Base-by-base conservation (phyloP, 1,284 basidiomycete species). In the Veloporphyrellus conicus region DNA sequence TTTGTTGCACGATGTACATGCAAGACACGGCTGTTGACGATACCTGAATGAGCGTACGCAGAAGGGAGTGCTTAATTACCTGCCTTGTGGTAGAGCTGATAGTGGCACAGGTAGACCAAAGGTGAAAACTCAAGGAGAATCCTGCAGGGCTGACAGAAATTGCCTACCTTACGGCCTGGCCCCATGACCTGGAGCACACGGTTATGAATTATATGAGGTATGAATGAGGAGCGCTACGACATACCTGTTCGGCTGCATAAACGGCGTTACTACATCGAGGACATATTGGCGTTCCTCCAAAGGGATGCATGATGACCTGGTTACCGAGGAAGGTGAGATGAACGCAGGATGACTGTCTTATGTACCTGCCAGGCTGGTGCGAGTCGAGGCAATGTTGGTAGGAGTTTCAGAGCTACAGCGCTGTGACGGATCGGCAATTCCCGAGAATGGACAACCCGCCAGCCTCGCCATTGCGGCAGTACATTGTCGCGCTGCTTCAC, bases 191-290 rank as follows among this genome's bases (percentile, higher is more conserved):
- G 60, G 43, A 50, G 51, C 45, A 53, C 58, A 47, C 12, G 18
- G 11, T 40, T 6, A 47, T 53, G 36, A 53, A 41, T 28, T 27
- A 32, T 42, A 27, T 47, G 41, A 46, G 42, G 33, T 16, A 34
- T 22, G 28, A 42, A 46, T 35, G 31, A n/a, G 31, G 5, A 47
- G 23, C 38, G 43, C 16, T 39, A 53, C 76, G 54, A n/a, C n/a
- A n/a, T 52, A 81, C 86, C 77, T 89, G 86, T 64, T 90, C 87
- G 49, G 87, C 87, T 52, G 84, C 84, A 66, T 90, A 90, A 19
- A 90, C 87, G 1, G 76, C 67, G 64, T 81, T 84, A 53, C 63
- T 66, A 66, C 86, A 88, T 61, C 77, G 69, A 20, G 84, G 81
- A 60, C 85, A 88, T 48, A 73, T 66, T 28, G 82, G 77, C 6